Conservation (phyloP, 2,329 filamentous ascomycete genomes). For the Penicillium sclerotigenum region DNA sequence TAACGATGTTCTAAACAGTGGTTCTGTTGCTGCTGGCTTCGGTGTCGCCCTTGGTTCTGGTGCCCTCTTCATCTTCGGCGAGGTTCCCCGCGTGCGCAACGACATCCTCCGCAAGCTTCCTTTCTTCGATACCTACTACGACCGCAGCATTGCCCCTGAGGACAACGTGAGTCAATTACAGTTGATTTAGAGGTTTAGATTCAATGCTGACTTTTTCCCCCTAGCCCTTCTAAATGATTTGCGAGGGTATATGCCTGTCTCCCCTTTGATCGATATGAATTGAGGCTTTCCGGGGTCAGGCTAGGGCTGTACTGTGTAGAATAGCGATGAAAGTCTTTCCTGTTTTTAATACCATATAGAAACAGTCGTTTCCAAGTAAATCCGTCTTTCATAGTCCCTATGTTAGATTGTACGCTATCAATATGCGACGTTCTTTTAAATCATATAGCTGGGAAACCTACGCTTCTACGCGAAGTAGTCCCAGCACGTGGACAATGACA, state of each 20-base stretch:
- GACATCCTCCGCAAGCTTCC: slow-evolving; percentile 62
- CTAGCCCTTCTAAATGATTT: slow-evolving; percentile 38
- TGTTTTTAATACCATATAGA: slow-evolving; percentile 40
- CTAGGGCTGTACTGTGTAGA: slow-evolving; percentile 35
- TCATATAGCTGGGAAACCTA: background rate
- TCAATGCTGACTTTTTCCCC: slow-evolving; percentile 19
- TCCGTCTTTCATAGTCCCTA: background rate
- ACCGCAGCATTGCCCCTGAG: slow-evolving; percentile 58
- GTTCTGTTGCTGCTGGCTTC: slow-evolving; percentile 52
- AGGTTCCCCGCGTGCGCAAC: slow-evolving; percentile 59
- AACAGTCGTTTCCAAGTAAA: slow-evolving; percentile 17
- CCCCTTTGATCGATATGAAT: slow-evolving; percentile 6
- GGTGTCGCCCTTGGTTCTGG: slow-evolving; percentile 57
- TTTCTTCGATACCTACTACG: slow-evolving; percentile 56
- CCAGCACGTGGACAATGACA: background rate
- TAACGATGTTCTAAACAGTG: slow-evolving; percentile 33
- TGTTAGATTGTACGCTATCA: background rate
- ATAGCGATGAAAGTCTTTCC: slow-evolving; percentile 32
- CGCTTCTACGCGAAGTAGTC: background rate
- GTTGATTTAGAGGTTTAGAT: background rate
- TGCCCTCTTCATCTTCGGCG: slow-evolving; percentile 63
- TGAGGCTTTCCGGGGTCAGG: slow-evolving; percentile 12
- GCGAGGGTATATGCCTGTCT: slow-evolving; percentile 12
- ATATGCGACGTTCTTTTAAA: background rate
- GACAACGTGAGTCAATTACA: slow-evolving; percentile 52